A percentile compares a stretch with the other conserved stretches of the same genome.
Conservation (phyloP, 805 yeast species). For the Zygotorulaspora sp. region DNA sequence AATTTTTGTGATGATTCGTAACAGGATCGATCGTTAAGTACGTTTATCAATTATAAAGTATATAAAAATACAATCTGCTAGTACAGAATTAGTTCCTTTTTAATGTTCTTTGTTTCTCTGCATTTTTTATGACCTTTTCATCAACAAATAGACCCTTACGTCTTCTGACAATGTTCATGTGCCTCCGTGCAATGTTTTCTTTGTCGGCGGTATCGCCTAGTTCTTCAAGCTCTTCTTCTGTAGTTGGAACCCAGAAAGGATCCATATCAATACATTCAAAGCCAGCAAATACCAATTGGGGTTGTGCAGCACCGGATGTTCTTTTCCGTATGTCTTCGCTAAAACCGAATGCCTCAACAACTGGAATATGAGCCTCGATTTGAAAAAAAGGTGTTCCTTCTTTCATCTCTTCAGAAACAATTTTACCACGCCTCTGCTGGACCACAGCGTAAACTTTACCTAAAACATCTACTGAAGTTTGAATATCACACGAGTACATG, state of each 20-base stretch:
- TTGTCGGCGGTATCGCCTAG: slow-evolving; percentile 89
- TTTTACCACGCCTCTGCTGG: slow-evolving; percentile 79
- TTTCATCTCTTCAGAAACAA: slow-evolving; percentile 89
- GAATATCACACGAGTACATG: slow-evolving; percentile 90
- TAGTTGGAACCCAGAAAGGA: slow-evolving; percentile 99
- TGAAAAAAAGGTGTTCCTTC: slow-evolving; percentile 98
- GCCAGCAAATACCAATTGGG: slow-evolving; percentile 88
- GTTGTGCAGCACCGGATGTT: slow-evolving; percentile 96
- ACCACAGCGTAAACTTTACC: slow-evolving; percentile 96
- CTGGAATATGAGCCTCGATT: slow-evolving; percentile 80
- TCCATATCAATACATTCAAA: slow-evolving; percentile 82
- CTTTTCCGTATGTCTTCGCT: slow-evolving; percentile 89
- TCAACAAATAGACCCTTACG: slow-evolving; percentile 87
- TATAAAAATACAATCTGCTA: too few relatives aligned
- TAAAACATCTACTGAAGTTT: slow-evolving; percentile 87
- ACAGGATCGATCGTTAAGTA: too few relatives aligned
- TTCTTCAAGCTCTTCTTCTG: slow-evolving; percentile 93
- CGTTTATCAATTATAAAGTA: too few relatives aligned
- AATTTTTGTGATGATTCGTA: background rate
- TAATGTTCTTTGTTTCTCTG: slow-evolving; percentile 90
- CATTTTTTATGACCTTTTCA: slow-evolving; percentile 84
- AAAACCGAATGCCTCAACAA: slow-evolving; percentile 93
- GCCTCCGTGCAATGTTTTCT: slow-evolving; percentile 83
- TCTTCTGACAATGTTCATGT: slow-evolving; percentile 76
- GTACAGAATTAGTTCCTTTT: slow-evolving; percentile 49